Percentiles rank a stretch among this genome's conserved stretches.
phyloP scores from a whole-genome alignment of 2,329 filamentous ascomycete species.

The Penicillium hesseltinei region DNA sequence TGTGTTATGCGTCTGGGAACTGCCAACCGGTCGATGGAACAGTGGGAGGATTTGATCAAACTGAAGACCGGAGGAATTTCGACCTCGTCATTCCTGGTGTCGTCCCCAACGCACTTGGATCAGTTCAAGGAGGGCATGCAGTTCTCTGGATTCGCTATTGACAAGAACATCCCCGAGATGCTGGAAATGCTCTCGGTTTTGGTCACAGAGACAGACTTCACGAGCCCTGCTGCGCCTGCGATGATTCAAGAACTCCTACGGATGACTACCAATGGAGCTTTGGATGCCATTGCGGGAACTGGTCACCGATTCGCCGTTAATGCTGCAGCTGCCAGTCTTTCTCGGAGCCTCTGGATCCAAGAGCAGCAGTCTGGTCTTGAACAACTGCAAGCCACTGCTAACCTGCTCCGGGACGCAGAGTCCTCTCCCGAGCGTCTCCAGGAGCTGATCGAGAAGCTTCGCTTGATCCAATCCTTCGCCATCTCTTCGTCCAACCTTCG shows the following conservation, averaged over 20 bases:
- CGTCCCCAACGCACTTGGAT: constrained; percentile 70
- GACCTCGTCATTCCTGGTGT: constrained; percentile 77
- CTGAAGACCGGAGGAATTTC: constrained; percentile 90
- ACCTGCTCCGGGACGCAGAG: constrained; percentile 66
- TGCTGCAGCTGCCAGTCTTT: constrained; percentile 77
- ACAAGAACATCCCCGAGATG: constrained; percentile 88
- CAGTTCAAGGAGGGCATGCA: constrained; percentile 76
- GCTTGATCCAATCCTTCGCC: constrained; percentile 76
- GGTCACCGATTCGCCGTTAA: constrained; percentile 84
- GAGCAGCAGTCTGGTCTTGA: constrained; percentile 90
- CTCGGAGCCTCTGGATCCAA: constrained; percentile 66
- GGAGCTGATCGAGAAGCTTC: constrained; percentile 78
- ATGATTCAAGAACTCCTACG: constrained; percentile 86
- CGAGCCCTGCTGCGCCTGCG: constrained; percentile 73
- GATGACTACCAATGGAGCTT: constrained; percentile 79
- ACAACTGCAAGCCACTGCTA: constrained; percentile 80
- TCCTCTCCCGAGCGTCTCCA: constrained; percentile 66
- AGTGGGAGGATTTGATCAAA: constrained; percentile 93
- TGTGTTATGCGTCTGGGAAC: constrained; percentile 92
- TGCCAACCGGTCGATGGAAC: constrained; percentile 82
- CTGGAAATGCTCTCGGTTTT: constrained; percentile 78
- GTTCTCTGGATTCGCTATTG: constrained; percentile 82
- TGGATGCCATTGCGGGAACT: constrained; percentile 87
- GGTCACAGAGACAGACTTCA: constrained; percentile 85
- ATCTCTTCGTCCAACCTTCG: constrained; percentile 68